A percentile compares a stretch with the other conserved stretches of the same genome.
phyloP scores from a whole-genome alignment of 2,329 filamentous ascomycete species.

The Calonectria henricotiae region DNA sequence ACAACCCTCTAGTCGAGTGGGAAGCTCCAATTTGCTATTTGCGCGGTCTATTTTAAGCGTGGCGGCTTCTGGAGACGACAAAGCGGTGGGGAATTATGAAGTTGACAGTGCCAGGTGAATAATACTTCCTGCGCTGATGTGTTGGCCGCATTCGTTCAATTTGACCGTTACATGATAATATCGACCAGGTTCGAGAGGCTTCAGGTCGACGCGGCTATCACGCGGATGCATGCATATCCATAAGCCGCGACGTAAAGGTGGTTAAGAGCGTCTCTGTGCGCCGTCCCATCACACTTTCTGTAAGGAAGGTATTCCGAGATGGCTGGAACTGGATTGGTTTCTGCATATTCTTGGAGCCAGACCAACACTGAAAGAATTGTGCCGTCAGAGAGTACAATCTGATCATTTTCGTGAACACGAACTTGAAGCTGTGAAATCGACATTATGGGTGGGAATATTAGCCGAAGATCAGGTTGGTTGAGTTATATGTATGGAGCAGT shows the following conservation, averaged over 20 bases:
- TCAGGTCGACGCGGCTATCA: slow-evolving; percentile 24
- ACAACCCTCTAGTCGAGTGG: not conserved
- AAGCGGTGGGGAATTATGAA: slow-evolving; percentile 23
- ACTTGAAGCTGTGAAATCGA: slow-evolving; percentile 21
- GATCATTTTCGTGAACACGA: slow-evolving; percentile 7
- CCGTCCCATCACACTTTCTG: slow-evolving; percentile 25
- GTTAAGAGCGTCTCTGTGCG: slow-evolving; percentile 26
- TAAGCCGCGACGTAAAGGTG: slow-evolving; percentile 23
- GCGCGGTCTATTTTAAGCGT: slow-evolving; percentile 22
- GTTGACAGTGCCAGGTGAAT: slow-evolving; percentile 19
- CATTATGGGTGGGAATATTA: not conserved
- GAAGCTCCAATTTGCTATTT: slow-evolving; percentile 19
- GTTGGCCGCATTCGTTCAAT: slow-evolving; percentile 26
- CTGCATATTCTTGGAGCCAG: slow-evolving; percentile 25
- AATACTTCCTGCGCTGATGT: slow-evolving; percentile 5
- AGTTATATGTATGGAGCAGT: not conserved
- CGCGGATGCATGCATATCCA: slow-evolving; percentile 27
- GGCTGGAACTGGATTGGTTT: slow-evolving; percentile 15
- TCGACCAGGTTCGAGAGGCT: slow-evolving; percentile 15
- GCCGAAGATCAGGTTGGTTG: not conserved
- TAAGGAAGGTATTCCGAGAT: slow-evolving; percentile 31
- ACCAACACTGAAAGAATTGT: slow-evolving; percentile 26
- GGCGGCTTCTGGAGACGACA: slow-evolving; percentile 24
- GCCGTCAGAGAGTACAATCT: slow-evolving; percentile 18
- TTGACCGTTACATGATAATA: slow-evolving; percentile 22